phyloP scores from a whole-genome alignment of 202 grass and related monocot species.

The Zoysia matrella region DNA sequence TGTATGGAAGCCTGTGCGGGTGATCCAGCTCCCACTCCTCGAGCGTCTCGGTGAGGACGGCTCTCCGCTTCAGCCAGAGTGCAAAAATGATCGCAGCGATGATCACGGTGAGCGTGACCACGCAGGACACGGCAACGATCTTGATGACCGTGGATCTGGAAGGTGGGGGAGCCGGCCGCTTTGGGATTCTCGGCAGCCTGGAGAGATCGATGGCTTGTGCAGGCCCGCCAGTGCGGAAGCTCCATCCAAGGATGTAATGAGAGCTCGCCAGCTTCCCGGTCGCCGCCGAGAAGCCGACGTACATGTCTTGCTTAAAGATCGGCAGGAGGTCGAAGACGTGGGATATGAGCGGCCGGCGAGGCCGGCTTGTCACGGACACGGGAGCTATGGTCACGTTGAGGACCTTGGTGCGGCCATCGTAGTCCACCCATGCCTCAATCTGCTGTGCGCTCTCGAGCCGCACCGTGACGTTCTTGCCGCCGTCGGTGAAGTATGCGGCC shows the following conservation, averaged over 20 bases:
- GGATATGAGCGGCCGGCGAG: conserved; percentile 44
- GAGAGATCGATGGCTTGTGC: conserved; percentile 44
- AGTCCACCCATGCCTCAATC: conserved; percentile 56
- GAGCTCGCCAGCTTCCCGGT: conserved; percentile 26
- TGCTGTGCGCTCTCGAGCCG: conserved; percentile 17
- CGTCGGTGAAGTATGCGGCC: conserved; percentile 43
- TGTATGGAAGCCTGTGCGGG: too few species aligned
- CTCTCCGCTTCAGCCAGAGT: conserved; percentile 18
- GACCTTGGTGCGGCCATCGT: conserved; percentile 42
- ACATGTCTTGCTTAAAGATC: conserved; percentile 54
- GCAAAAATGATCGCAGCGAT: conserved; percentile 5
- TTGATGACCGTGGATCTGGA: conserved; percentile 27
- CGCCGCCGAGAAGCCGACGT: conserved; percentile 58
- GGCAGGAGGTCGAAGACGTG: conserved; percentile 44
- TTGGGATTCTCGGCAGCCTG: conserved; percentile 38
- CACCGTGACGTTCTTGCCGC: conserved; percentile 31
- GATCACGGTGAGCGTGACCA: conserved; percentile 30
- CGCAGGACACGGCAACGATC: conserved; percentile 18
- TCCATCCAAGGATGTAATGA: conserved; percentile 36
- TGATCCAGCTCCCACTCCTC: too few species aligned
- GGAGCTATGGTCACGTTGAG: conserved; percentile 52
- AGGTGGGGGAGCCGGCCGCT: conserved; percentile 7
- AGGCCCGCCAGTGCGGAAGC: conserved; percentile 48
- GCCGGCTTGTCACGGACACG: conserved; percentile 32
- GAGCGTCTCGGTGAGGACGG: too few species aligned